A percentile compares a stretch with the other conserved stretches of the same genome.
phyloP scores from a whole-genome alignment of 208 protist genomes.

The Endotrypanum monterogeii region DNA sequence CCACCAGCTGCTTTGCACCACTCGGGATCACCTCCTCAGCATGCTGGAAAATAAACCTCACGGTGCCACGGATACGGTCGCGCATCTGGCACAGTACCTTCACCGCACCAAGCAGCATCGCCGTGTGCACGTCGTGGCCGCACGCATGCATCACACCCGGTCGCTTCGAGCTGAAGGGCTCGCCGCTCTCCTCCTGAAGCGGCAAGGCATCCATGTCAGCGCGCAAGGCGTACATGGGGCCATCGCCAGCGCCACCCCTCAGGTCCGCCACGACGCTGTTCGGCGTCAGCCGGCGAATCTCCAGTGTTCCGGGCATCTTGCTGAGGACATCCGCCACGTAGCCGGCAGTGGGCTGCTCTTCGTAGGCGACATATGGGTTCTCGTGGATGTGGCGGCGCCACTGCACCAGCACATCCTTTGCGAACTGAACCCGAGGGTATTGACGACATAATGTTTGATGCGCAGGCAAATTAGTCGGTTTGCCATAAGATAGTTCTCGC shows the following conservation, averaged over 20 bases:
- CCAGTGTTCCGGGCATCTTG: slow-evolving; percentile 50
- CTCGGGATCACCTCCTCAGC: slow-evolving; percentile 70
- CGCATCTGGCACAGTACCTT: slow-evolving; percentile 57
- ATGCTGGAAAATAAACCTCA: slow-evolving; percentile 86
- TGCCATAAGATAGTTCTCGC: not conserved
- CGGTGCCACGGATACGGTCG: slow-evolving; percentile 55
- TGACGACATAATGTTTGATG: slow-evolving; percentile 13
- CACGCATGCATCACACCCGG: slow-evolving; percentile 75
- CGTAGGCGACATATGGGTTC: slow-evolving; percentile 56
- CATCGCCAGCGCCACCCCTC: slow-evolving; percentile 50
- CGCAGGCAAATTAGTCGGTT: not conserved
- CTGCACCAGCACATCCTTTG: slow-evolving; percentile 52
- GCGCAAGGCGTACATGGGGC: slow-evolving; percentile 61
- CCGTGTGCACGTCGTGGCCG: slow-evolving; percentile 72
- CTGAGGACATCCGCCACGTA: slow-evolving; percentile 60
- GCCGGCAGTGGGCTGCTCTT: slow-evolving; percentile 73
- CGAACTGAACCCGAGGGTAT: slow-evolving; percentile 28
- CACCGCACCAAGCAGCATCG: slow-evolving; percentile 68
- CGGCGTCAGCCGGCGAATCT: slow-evolving; percentile 52
- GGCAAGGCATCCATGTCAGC: slow-evolving; percentile 77
- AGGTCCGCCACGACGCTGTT: slow-evolving; percentile 68
- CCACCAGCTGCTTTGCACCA: slow-evolving; percentile 63
- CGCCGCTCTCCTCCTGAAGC: slow-evolving; percentile 59
- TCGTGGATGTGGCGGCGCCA: slow-evolving; percentile 83
- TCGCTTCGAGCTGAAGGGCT: slow-evolving; percentile 57